Percentiles rank a stretch among this genome's conserved stretches.
phyloP scores from a whole-genome alignment of 75 land plant genomes.

The Isoetes taiwanensis region DNA sequence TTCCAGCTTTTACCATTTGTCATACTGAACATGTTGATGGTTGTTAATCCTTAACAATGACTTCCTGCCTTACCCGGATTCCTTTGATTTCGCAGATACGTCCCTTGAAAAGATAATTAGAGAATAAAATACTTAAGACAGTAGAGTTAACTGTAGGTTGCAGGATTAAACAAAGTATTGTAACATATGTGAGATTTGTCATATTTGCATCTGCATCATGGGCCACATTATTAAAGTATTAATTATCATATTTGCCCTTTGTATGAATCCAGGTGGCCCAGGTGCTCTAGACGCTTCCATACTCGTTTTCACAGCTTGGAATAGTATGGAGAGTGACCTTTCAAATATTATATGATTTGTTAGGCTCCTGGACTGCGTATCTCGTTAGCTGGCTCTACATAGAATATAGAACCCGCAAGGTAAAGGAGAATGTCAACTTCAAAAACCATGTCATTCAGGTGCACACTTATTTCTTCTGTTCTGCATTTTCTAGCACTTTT shows the following conservation, averaged over 20 bases:
- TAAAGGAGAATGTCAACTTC: constrained; percentile 4
- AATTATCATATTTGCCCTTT: neutral
- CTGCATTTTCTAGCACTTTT: neutral
- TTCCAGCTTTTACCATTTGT: too few relatives aligned
- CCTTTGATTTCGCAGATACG: too few relatives aligned
- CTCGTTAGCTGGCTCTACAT: constrained; percentile 5
- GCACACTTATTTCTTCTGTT: neutral
- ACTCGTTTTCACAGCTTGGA: constrained; percentile 1
- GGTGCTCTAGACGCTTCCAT: neutral
- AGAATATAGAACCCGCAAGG: neutral
- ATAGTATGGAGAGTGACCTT: neutral
- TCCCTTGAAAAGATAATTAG: too few relatives aligned
- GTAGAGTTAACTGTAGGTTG: too few relatives aligned
- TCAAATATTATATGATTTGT: neutral
- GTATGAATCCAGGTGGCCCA: constrained; percentile 1
- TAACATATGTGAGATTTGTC: too few relatives aligned
- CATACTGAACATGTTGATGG: too few relatives aligned
- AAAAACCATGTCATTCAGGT: constrained; percentile 9
- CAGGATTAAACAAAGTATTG: too few relatives aligned
- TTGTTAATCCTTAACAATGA: too few relatives aligned
- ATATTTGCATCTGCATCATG: too few relatives aligned
- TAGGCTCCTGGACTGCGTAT: constrained; percentile 3
- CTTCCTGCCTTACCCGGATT: too few relatives aligned
- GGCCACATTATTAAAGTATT: too few relatives aligned
- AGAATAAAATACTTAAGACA: too few relatives aligned